Conservation (phyloP, 2,329 filamentous ascomycete species). For the Trichoderma arundinaceum region DNA sequence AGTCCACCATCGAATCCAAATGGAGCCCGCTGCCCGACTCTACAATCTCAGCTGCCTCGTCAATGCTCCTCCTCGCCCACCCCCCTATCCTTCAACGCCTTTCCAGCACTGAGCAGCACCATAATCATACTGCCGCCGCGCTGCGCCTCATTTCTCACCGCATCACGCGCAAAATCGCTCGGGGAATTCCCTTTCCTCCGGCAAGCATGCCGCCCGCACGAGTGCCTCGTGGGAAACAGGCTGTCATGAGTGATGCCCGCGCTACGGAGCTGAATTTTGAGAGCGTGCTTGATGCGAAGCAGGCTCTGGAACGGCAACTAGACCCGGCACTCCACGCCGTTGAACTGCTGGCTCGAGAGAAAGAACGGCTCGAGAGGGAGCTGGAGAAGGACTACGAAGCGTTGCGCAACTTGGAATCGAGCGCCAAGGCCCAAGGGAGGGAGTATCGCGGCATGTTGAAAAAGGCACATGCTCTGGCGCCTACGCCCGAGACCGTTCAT, state of each 20-base stretch:
- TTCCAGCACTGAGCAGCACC: slow-evolving; percentile 53
- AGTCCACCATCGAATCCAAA: slow-evolving; percentile 69
- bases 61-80: slow-evolving; percentile 63
- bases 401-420: slow-evolving; percentile 58
- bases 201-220: slow-evolving; percentile 43
- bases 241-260: slow-evolving; percentile 49
- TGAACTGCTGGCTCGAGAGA: slow-evolving; percentile 63
- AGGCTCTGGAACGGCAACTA: slow-evolving; percentile 61
- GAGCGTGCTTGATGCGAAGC: slow-evolving; percentile 64
- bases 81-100: slow-evolving; percentile 66
- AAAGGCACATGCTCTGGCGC: slow-evolving; percentile 58
- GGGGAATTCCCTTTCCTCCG: slow-evolving; percentile 70
- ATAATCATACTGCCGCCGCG: slow-evolving; percentile 60
- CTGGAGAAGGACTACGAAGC: slow-evolving; percentile 61
- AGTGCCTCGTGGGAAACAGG: slow-evolving; percentile 32
- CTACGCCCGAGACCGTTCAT: slow-evolving; percentile 40
- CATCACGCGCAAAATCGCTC: slow-evolving; percentile 62
- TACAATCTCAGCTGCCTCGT: slow-evolving; percentile 61
- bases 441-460: slow-evolving; percentile 56
- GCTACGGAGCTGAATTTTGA: slow-evolving; percentile 70
- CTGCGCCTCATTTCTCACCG: slow-evolving; percentile 61
- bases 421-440: slow-evolving; percentile 60
- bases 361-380: slow-evolving; percentile 59
- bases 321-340: slow-evolving; percentile 68
- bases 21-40: slow-evolving; percentile 64